phyloP scores from a whole-genome alignment of 2,329 filamentous ascomycete genomes.

The Penicillium occitanis region DNA sequence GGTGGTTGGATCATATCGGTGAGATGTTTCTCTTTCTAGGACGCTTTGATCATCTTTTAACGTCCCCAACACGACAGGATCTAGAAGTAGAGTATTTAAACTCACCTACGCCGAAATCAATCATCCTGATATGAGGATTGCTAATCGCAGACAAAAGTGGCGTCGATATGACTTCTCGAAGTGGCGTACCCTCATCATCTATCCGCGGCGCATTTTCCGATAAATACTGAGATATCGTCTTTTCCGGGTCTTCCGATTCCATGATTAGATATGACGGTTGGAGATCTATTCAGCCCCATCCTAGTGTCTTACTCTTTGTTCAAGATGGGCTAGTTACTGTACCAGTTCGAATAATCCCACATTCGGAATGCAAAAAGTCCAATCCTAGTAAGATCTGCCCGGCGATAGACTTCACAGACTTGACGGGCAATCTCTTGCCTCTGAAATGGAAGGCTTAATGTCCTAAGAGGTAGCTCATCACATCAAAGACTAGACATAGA shows the following conservation, averaged over 20 bases:
- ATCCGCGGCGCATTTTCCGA: background rate
- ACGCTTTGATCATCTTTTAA: background rate
- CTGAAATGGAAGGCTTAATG: slow-evolving; percentile 27
- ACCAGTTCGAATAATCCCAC: slow-evolving; percentile 31
- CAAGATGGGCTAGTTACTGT: background rate
- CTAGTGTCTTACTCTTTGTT: too few species aligned
- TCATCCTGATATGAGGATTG: background rate
- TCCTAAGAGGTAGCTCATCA: slow-evolving; percentile 28
- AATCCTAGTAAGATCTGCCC: background rate
- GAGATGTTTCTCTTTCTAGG: background rate
- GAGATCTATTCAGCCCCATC: too few species aligned
- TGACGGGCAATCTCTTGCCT: slow-evolving; percentile 3
- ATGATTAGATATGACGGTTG: background rate
- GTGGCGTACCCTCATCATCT: background rate
- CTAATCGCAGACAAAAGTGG: background rate
- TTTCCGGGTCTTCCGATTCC: background rate
- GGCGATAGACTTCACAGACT: background rate
- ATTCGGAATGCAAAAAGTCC: slow-evolving; percentile 21
- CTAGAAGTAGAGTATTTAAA: background rate
- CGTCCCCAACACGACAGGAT: background rate
- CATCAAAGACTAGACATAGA: slow-evolving; percentile 32
- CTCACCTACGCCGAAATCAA: slow-evolving; percentile 2
- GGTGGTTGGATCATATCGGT: background rate
- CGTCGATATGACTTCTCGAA: background rate
- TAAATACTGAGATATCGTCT: background rate